Evolutionary conservation across 2,329 filamentous ascomycete species (phyloP).

Genomic region (Pseudocercospora macadamiae): DNA sequence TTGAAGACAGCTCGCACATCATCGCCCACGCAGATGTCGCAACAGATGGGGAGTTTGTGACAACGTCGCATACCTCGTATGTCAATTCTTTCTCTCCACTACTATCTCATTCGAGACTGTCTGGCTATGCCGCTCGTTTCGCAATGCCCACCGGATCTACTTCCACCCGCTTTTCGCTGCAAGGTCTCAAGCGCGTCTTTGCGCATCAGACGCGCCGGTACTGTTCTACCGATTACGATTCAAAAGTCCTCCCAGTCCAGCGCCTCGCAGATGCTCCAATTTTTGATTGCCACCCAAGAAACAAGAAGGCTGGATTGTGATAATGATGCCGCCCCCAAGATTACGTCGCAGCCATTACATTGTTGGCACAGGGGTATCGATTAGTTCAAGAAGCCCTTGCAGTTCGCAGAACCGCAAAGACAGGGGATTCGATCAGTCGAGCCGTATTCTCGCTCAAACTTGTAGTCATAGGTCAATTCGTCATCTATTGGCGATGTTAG

Average conservation of each 20-base stretch:
- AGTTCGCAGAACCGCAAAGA: constrained; percentile 91
- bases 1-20: constrained; percentile 1
- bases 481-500: constrained; percentile 66
- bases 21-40: constrained; percentile 1
- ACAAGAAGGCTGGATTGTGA: neutral
- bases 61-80: no score
- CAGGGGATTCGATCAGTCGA: constrained; percentile 95
- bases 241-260: neutral
- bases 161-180: no score
- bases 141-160: no score
- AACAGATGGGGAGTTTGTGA: neutral
- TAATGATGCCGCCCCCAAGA: neutral
- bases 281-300: neutral
- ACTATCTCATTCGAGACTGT: neutral
- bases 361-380: neutral
- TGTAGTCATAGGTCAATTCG: constrained; percentile 99
- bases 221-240: no score
- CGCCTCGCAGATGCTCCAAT: neutral
- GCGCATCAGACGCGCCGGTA: neutral
- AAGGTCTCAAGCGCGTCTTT: neutral
- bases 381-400: constrained; percentile 98
- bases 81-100: neutral
- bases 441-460: constrained; percentile 96
- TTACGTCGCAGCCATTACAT: neutral
- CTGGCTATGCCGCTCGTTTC: neutral